Evolutionary conservation across 352 stramenopile genomes (phyloP).

Genomic region (Phytopythium cucurbitacearum): DNA sequence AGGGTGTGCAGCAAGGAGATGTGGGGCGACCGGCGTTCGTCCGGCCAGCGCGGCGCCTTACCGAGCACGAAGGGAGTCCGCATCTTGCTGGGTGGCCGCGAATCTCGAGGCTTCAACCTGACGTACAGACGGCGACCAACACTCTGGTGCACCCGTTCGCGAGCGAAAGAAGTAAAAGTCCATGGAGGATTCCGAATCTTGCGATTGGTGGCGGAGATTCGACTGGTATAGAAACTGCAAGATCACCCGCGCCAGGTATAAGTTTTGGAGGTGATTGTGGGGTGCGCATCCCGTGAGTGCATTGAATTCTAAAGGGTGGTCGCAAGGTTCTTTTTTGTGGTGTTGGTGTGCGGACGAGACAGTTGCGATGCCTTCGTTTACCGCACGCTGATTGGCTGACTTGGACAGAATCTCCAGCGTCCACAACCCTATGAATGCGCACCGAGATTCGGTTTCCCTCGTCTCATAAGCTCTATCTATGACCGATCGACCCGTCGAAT

Average conservation of each 20-base stretch:
- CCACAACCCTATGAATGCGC: background rate
- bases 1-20: background rate
- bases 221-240: conserved; percentile 1
- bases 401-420: background rate
- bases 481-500: conserved; percentile 6
- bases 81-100: conserved; percentile 17
- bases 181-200: conserved; percentile 10
- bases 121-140: background rate
- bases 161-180: conserved; percentile 2
- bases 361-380: conserved; percentile 1
- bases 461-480: background rate
- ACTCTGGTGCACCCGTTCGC: background rate
- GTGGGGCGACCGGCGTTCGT: background rate
- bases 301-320: conserved; percentile 3
- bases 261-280: background rate
- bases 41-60: conserved; percentile 7
- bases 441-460: background rate
- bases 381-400: conserved; percentile 6
- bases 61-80: conserved; percentile 35
- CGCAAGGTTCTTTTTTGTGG: conserved; percentile 5
- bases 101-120: background rate
- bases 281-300: background rate
- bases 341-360: conserved; percentile 1
- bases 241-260: conserved; percentile 2
- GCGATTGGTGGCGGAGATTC: conserved; percentile 3